phyloP scores from a whole-genome alignment of 2,329 filamentous ascomycete species.

The Cladosporium austrohemisphaericum region DNA sequence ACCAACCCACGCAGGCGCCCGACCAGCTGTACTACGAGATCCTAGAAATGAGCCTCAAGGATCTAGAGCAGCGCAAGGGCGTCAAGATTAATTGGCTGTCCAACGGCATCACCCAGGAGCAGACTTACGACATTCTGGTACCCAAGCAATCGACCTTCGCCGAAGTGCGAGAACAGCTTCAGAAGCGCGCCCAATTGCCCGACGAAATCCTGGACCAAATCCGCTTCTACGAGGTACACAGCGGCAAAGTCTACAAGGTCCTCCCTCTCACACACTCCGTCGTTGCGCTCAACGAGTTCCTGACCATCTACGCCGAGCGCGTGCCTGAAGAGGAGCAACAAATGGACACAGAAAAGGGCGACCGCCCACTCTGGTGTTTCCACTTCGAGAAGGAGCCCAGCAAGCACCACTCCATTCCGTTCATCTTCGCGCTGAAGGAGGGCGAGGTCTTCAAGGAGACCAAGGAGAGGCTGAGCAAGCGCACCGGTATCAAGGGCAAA shows the following conservation, averaged over 20 bases:
- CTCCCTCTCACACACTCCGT: slow-evolving; percentile 68
- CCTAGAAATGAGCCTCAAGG: slow-evolving; percentile 87
- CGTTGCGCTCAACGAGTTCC: slow-evolving; percentile 81
- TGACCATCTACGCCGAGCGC: slow-evolving; percentile 74
- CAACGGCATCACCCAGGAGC: slow-evolving; percentile 90
- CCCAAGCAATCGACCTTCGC: slow-evolving; percentile 77
- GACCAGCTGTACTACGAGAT: slow-evolving; percentile 91
- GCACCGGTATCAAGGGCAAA: slow-evolving; percentile 94
- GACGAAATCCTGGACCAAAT: slow-evolving; percentile 72
- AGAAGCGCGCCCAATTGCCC: slow-evolving; percentile 75
- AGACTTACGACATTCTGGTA: slow-evolving; percentile 77
- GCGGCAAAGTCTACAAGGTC: slow-evolving; percentile 78
- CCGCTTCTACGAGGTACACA: slow-evolving; percentile 77
- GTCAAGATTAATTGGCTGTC: slow-evolving; percentile 80
- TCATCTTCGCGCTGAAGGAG: slow-evolving; percentile 82
- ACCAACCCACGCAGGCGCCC: slow-evolving; percentile 50
- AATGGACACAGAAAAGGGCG: slow-evolving; percentile 56
- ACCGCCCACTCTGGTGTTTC: slow-evolving; percentile 72
- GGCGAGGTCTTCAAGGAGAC: slow-evolving; percentile 86
- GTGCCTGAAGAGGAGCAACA: slow-evolving; percentile 64
- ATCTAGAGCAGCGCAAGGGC: slow-evolving; percentile 87
- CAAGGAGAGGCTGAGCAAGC: slow-evolving; percentile 87
- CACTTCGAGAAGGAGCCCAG: slow-evolving; percentile 89
- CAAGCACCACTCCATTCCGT: slow-evolving; percentile 82
- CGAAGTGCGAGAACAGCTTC: slow-evolving; percentile 71